Evolutionary conservation across 2,329 filamentous ascomycete species (phyloP).

Genomic region (Colletotrichum sojae): DNA sequence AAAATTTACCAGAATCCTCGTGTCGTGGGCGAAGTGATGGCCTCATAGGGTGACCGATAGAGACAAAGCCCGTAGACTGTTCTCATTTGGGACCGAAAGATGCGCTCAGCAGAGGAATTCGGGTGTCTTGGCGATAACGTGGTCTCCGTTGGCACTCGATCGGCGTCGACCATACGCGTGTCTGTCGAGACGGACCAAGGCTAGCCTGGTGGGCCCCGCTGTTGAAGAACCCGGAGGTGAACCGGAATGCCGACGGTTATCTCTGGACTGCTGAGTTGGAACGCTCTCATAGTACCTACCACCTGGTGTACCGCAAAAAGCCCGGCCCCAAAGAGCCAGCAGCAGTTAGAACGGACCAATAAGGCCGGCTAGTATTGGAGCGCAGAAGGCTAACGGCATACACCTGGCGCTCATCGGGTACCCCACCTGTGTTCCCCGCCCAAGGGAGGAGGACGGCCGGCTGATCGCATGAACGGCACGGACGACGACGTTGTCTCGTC

Average conservation of each 20-base stretch:
- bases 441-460: slow-evolving; percentile 9
- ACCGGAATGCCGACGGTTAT: slow-evolving; percentile 12
- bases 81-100: slow-evolving; percentile 10
- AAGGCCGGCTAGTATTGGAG: not conserved
- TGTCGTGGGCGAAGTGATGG: not conserved
- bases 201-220: slow-evolving; percentile 23
- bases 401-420: not conserved
- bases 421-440: slow-evolving; percentile 11
- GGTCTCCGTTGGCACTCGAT: slow-evolving; percentile 34
- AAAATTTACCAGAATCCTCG: not conserved
- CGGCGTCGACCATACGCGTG: slow-evolving; percentile 21
- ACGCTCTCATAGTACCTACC: not conserved
- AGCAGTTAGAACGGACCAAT: not conserved
- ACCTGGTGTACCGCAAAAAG: not conserved
- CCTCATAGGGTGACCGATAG: slow-evolving; percentile 3
- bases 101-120: slow-evolving; percentile 6
- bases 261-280: slow-evolving; percentile 9
- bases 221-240: slow-evolving; percentile 11
- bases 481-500: slow-evolving; percentile 25
- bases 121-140: slow-evolving; percentile 27
- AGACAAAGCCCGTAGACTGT: not conserved
- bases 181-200: slow-evolving; percentile 12
- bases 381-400: slow-evolving; percentile 5
- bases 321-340: slow-evolving; percentile 2
- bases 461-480: slow-evolving; percentile 28